Conservation (phyloP, 768 basidiomycete species). For the Tylopilus cervinicoccineus region DNA sequence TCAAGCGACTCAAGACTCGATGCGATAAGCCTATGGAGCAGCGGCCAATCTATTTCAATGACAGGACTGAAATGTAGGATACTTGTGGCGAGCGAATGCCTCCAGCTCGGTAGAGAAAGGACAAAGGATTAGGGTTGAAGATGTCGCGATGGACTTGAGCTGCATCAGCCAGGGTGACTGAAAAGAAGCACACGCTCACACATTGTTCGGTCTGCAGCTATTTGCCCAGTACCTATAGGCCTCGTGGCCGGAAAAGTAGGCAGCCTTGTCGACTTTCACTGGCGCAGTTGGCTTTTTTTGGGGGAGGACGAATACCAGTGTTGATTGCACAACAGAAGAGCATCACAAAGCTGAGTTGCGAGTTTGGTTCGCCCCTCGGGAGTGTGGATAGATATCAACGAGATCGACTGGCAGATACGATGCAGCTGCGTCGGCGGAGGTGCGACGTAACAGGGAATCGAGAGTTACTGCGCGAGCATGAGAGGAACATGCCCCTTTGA, state of each 20-base stretch:
- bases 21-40: constrained; percentile 39
- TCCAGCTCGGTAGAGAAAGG: constrained; percentile 51
- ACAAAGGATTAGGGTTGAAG: constrained; percentile 47
- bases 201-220: constrained; percentile 49
- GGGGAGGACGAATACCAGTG: too few relatives aligned
- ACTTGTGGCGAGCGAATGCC: constrained; percentile 46
- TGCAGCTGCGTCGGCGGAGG: constrained; percentile 32
- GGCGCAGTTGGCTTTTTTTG: too few relatives aligned
- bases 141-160: constrained; percentile 45
- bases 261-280: constrained; percentile 37
- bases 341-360: constrained; percentile 40
- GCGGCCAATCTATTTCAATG: background rate
- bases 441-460: constrained; percentile 33
- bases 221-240: constrained; percentile 45
- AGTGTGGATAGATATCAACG: constrained; percentile 48
- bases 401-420: constrained; percentile 40
- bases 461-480: too few relatives aligned
- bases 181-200: constrained; percentile 39
- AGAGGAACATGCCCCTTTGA: too few relatives aligned
- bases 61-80: constrained; percentile 37
- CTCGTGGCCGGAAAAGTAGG: constrained; percentile 50
- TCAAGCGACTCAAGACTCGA: constrained; percentile 51
- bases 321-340: constrained; percentile 43
- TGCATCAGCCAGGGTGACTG: background rate
- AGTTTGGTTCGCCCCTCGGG: constrained; percentile 40